Evolutionary conservation across 768 basidiomycete genomes (phyloP).

Genomic region (Hirschioporus abietinus): DNA sequence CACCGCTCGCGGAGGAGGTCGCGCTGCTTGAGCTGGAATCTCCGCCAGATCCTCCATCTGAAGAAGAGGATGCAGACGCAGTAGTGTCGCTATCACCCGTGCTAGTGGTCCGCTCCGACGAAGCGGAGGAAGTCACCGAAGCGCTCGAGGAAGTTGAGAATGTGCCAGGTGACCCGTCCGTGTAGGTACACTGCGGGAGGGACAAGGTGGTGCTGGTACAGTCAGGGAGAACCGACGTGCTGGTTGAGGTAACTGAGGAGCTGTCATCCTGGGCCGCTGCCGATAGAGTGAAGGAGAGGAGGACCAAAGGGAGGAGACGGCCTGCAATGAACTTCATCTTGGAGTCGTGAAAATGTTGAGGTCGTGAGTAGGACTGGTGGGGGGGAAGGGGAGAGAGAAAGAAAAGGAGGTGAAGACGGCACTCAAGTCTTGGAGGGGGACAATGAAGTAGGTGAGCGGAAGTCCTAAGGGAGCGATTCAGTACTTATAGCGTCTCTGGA

Average conservation of each 20-base stretch:
- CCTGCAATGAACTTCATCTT: slow-evolving; percentile 1
- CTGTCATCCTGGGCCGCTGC: not conserved
- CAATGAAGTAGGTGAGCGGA: not conserved
- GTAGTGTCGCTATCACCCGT: not conserved
- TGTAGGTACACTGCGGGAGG: not conserved
- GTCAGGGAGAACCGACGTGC: not conserved
- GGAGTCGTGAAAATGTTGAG: not conserved
- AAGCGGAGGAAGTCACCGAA: not conserved
- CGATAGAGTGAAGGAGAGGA: not conserved
- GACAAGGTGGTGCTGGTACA: not conserved
- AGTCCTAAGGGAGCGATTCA: not conserved
- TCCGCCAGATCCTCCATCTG: not conserved
- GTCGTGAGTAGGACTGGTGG: not conserved
- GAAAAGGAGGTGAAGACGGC: not conserved
- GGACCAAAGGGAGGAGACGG: not conserved
- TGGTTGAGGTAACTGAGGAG: not conserved
- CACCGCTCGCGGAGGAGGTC: not conserved
- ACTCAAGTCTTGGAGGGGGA: not conserved
- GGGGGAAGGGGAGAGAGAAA: not conserved
- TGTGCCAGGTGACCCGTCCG: not conserved
- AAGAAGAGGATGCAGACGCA: not conserved
- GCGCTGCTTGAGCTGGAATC: not conserved
- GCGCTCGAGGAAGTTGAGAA: not conserved
- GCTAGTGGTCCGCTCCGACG: not conserved
- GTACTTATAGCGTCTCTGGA: not conserved